phyloP scores from a whole-genome alignment of 306 rosid genomes.

The Fagus sylvatica region DNA sequence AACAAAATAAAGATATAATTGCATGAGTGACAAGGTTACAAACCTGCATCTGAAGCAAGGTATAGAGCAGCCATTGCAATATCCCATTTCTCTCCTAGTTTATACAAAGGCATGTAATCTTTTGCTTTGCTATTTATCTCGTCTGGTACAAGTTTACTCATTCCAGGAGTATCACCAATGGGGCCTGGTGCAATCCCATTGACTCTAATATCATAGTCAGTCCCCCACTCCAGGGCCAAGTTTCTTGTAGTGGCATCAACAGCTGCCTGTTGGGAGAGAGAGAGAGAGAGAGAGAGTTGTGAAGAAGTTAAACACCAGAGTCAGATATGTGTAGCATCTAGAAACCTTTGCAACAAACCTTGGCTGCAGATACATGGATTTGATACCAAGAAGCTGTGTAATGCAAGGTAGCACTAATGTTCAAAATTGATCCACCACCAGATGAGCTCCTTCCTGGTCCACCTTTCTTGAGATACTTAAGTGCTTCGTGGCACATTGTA shows the following conservation, averaged over 20 bases:
- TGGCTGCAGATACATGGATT: slow-evolving; percentile 91
- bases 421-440: slow-evolving; percentile 69
- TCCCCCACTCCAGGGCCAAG: slow-evolving; percentile 97
- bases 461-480: slow-evolving; percentile 90
- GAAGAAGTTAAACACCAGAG: slow-evolving; percentile 6
- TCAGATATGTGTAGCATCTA: slow-evolving; percentile 10
- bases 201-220: slow-evolving; percentile 86
- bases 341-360: slow-evolving; percentile 49
- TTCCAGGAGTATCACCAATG: slow-evolving; percentile 79
- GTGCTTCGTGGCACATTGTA: slow-evolving; percentile 91
- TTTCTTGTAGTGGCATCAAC: slow-evolving; percentile 89
- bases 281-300: slow-evolving; percentile 9
- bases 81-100: slow-evolving; percentile 92
- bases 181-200: slow-evolving; percentile 98
- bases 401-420: slow-evolving; percentile 88
- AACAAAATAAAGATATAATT: slow-evolving; percentile 7
- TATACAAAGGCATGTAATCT: slow-evolving; percentile 62
- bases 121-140: slow-evolving; percentile 52
- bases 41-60: slow-evolving; percentile 91
- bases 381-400: slow-evolving; percentile 93
- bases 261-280: slow-evolving; percentile 68
- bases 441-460: slow-evolving; percentile 66
- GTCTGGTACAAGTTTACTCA: slow-evolving; percentile 80
- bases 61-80: slow-evolving; percentile 91
- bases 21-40: slow-evolving; percentile 16